Conservation (phyloP, 2,329 filamentous ascomycete species). For the Calonectria montana region DNA sequence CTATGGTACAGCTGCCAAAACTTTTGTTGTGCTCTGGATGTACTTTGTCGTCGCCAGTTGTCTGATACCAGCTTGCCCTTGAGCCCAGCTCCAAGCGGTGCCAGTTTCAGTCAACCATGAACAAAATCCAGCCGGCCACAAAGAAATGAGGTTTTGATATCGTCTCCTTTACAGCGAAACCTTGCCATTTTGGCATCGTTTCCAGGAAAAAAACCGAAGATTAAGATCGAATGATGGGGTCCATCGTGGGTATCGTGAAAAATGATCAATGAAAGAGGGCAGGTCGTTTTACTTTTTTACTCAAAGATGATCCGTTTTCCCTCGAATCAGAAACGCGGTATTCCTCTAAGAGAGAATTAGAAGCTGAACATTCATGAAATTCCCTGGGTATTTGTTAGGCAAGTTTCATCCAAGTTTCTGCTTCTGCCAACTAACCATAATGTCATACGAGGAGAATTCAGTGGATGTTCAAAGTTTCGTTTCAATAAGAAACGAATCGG, state of each 20-base stretch:
- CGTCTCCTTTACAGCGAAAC: background rate
- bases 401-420: background rate
- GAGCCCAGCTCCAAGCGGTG: background rate
- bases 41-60: background rate
- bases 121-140: background rate
- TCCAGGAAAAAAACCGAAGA: background rate
- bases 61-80: background rate
- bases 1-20: background rate
- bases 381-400: background rate
- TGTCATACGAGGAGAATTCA: background rate
- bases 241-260: background rate
- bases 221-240: background rate
- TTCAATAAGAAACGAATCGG: background rate
- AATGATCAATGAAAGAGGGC: background rate
- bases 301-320: background rate
- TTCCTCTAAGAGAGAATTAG: background rate
- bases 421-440: background rate
- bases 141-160: background rate
- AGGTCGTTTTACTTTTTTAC: background rate
- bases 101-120: background rate
- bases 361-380: background rate
- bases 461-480: background rate
- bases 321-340: background rate
- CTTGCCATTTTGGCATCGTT: background rate
- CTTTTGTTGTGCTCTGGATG: background rate